Base-by-base conservation (phyloP, 495 filamentous ascomycete species). In the Penicillium daleae region DNA sequence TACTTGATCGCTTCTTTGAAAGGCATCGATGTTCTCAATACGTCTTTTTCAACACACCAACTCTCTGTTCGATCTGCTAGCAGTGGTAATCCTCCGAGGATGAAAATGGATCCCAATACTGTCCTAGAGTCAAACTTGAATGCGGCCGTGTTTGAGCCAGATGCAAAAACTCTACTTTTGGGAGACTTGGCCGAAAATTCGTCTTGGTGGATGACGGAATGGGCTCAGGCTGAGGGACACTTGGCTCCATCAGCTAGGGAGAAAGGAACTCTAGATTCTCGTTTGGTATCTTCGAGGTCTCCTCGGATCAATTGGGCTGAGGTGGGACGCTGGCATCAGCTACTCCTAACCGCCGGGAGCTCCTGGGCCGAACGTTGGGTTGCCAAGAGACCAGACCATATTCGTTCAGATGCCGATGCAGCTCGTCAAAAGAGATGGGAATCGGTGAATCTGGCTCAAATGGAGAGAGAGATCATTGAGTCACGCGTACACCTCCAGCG, bases 121-220 rank as follows among this genome's bases (percentile, higher is more conserved):
- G 56, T 60, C n/a, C 52, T 56, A 2, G 68, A 66, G 17, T 56
- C 68, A 31, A 56, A 57, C 10, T 51, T 53, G 1, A 59, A 76
- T 32, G 62, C 71, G 10, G 67, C 67, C 8, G 63, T 83, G 4
- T 84, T 83, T 27, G 83, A 87, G 55, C 74, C 92, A 27, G 92
- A 95, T 72, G 85, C 89, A 0, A 95, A 93, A 72, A 88, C 90
- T 0, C 78, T 95, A 13, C 80, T 94, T 13, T 71, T 92, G n/a
- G 92, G 91, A 15, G 86, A 94, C 61, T 77, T 95, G 62, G 89
- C 88, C 0, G 91, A 95, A 71, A 95, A 94, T 70, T 91, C 91
- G 2, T 84, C 84, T 15, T 95, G 91, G 92, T 95, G 91, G 91
- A 90, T 86, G 55, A 88, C 87, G 22, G 80, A 83, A 59, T 68